phyloP scores from a whole-genome alignment of 2,329 filamentous ascomycete species.

The Penicillium sp. region DNA sequence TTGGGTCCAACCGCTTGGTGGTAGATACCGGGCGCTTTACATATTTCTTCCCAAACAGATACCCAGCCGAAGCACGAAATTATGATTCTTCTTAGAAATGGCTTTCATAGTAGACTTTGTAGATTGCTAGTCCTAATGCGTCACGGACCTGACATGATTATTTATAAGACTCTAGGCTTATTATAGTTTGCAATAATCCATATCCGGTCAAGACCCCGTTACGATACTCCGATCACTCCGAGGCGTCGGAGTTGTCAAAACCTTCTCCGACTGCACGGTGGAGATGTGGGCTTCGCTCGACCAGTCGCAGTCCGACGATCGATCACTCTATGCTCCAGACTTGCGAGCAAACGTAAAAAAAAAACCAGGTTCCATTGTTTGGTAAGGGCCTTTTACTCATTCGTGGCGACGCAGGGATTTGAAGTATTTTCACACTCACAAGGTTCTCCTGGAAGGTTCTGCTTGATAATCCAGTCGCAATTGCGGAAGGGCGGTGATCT shows the following conservation, averaged over 20 bases:
- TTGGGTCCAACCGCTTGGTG: conserved; percentile 45
- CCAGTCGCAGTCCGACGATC: conserved; percentile 16
- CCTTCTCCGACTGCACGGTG: conserved; percentile 21
- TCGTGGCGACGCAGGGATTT: too few species aligned
- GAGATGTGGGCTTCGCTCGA: conserved; percentile 9
- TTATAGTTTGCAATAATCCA: not conserved
- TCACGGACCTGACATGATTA: too few species aligned
- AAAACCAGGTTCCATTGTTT: conserved; percentile 16
- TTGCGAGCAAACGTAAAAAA: conserved; percentile 27
- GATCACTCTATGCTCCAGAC: conserved; percentile 17
- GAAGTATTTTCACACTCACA: not conserved
- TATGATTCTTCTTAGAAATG: too few species aligned
- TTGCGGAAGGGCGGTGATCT: conserved; percentile 13
- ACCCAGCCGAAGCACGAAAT: conserved; percentile 16
- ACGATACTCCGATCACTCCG: conserved; percentile 17
- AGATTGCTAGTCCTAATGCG: too few species aligned
- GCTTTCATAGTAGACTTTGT: too few species aligned
- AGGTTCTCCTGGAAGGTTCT: conserved; percentile 4
- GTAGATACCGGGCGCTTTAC: conserved; percentile 22
- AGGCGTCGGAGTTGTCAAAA: conserved; percentile 11
- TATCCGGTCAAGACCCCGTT: not conserved
- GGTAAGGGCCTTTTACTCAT: conserved; percentile 8
- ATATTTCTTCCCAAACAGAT: conserved; percentile 20
- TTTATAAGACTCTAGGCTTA: too few species aligned
- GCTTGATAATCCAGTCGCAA: conserved; percentile 14